Base-by-base conservation (phyloP, 148 eudicot genomes). In the Nyssa sinensis region DNA sequence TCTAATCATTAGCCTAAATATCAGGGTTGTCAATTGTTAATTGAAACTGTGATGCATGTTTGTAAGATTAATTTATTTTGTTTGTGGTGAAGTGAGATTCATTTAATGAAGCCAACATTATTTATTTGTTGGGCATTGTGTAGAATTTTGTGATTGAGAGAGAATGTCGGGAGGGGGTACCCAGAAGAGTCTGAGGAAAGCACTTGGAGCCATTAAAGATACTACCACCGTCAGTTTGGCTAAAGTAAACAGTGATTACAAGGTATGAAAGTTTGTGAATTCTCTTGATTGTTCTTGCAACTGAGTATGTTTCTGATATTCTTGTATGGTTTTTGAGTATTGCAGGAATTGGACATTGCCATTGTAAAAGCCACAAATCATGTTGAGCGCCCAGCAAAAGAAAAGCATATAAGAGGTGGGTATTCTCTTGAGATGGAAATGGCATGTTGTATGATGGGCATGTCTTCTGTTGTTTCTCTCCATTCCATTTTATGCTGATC, bases 291-390 rank as follows among this genome's bases (percentile, higher is more conserved):
- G 51, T 74, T 67, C 41, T 34, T 62, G 58, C 24, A 19, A 32
- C 33, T 23, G 30, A 55, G 53, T 0, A 5, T 58, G 27, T 14
- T 49, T 17, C 37, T 32, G 1, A 61, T 51, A 5, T 71, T 81
- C 37, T 71, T 63, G 17, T 63, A 59, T 44, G 51, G 31, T 27
- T 73, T 39, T 75, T 67, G 65, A 9, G 12, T 59, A 66, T 55
- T 80, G 23, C 63, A 95, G 97, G 96, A 94, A 61, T 77, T 94
- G 84, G 97, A 94, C 77, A 82, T 94, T 67, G 90, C 97, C 28
- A 80, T 94, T 76, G 97, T 94, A 30, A 92, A 84, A 86, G 94
- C 97, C 28, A 94, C 98, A 53, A 92, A 94, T 84, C 98, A 94
- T 78, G 91, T 87, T 32, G 98, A 95, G 78, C 90, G 88, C n/a